Evolutionary conservation across 768 basidiomycete species (phyloP).

Genomic region (Stropharia rugosoannulata): DNA sequence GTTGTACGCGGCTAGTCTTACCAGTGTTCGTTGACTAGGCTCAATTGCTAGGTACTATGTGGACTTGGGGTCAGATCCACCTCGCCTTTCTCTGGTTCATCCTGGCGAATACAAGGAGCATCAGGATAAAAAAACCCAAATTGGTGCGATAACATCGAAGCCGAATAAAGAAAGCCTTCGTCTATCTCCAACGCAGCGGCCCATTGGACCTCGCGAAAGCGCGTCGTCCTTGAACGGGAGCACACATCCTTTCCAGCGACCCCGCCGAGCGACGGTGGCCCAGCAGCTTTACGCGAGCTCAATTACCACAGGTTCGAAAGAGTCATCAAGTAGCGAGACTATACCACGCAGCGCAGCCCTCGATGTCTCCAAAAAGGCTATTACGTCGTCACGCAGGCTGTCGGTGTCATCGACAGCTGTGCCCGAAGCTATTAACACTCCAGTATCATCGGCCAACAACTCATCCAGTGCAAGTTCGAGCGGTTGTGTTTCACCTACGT

Average conservation of each 20-base stretch:
- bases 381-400: background rate
- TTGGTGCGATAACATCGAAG: slow-evolving; percentile 11
- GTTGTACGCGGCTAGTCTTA: background rate
- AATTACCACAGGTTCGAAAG: slow-evolving; percentile 2
- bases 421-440: slow-evolving; percentile 9
- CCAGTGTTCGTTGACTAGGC: background rate
- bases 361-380: background rate
- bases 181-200: slow-evolving; percentile 5
- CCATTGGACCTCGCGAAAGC: slow-evolving; percentile 15
- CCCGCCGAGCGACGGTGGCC: slow-evolving; percentile 21
- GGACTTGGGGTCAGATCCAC: slow-evolving; percentile 21
- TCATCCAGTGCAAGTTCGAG: slow-evolving; percentile 1
- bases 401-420: slow-evolving; percentile 11
- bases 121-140: slow-evolving; percentile 7
- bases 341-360: background rate
- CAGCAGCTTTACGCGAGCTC: slow-evolving; percentile 26
- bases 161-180: slow-evolving; percentile 6
- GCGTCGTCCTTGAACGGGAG: slow-evolving; percentile 7
- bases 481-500: slow-evolving; percentile 16
- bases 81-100: slow-evolving; percentile 22
- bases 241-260: slow-evolving; percentile 8
- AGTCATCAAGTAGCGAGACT: background rate
- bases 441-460: background rate
- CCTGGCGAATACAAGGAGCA: slow-evolving; percentile 16
- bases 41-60: slow-evolving; percentile 25